Percentiles rank a stretch among this genome's conserved stretches.
Evolutionary conservation across 495 filamentous ascomycete genomes (phyloP).

Genomic region (Aspergillus egyptiacus): DNA sequence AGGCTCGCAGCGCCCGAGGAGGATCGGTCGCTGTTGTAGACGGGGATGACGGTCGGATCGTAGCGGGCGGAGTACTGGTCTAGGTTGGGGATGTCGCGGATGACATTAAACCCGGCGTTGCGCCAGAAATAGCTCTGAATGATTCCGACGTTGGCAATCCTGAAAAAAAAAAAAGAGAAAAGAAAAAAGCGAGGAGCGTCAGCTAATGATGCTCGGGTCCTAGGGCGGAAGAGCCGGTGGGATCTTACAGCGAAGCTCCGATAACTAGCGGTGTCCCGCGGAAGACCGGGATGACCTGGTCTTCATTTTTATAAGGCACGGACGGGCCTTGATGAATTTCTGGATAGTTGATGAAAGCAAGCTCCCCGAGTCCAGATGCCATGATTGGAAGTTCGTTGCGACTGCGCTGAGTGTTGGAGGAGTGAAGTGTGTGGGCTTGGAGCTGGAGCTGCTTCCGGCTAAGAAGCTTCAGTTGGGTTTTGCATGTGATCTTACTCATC

Average conservation of each 20-base stretch:
- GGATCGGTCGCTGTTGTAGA: conserved; percentile 30
- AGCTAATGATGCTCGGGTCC: not conserved
- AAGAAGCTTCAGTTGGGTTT: too few species aligned
- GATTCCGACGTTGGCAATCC: conserved; percentile 49
- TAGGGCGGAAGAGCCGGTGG: not conserved
- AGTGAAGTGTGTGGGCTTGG: too few species aligned
- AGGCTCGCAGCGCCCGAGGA: conserved; percentile 26
- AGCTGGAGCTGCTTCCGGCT: not conserved
- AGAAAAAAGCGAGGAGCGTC: not conserved
- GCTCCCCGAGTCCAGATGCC: conserved; percentile 15
- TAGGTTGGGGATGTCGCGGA: conserved; percentile 54
- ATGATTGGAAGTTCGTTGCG: conserved; percentile 15
- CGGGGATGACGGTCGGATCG: conserved; percentile 80
- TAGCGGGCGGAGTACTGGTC: conserved; percentile 57
- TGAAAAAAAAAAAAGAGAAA: too few species aligned
- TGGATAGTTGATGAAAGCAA: conserved; percentile 40
- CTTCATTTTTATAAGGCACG: conserved; percentile 44
- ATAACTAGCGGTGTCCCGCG: conserved; percentile 45
- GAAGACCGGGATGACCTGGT: conserved; percentile 48
- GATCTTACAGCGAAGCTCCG: conserved; percentile 45
- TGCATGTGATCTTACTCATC: conserved; percentile 5
- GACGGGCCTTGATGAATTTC: conserved; percentile 37
- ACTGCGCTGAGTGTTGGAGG: not conserved
- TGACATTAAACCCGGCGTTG: conserved; percentile 65
- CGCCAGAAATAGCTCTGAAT: conserved; percentile 60